Evolutionary conservation across 2,329 filamentous ascomycete species (phyloP).

Genomic region (Celoporthe dispersa): DNA sequence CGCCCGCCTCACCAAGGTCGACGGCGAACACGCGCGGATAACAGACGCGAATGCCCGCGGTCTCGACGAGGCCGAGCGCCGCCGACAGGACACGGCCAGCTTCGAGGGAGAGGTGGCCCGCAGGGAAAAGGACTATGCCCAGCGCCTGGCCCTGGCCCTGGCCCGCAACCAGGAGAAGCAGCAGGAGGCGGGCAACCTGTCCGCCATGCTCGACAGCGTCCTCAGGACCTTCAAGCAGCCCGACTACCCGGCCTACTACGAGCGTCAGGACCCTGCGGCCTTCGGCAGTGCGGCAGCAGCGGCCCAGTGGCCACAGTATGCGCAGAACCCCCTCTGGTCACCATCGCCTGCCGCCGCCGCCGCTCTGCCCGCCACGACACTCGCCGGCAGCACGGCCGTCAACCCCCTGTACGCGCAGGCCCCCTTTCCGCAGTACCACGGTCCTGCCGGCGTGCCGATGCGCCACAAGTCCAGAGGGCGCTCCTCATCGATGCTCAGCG

Average conservation of each 20-base stretch:
- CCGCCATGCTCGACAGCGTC: conserved; percentile 45
- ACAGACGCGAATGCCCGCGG: conserved; percentile 69
- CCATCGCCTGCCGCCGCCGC: conserved; percentile 22
- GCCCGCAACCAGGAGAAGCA: conserved; percentile 45
- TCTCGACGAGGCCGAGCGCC: conserved; percentile 65
- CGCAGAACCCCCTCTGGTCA: conserved; percentile 28
- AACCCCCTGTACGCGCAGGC: conserved; percentile 42
- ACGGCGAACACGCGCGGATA: conserved; percentile 73
- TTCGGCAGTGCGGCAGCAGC: conserved; percentile 21
- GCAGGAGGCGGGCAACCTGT: conserved; percentile 43
- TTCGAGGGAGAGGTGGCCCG: conserved; percentile 52
- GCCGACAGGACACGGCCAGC: conserved; percentile 53
- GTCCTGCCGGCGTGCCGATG: conserved; percentile 40
- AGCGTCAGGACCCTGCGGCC: conserved; percentile 35
- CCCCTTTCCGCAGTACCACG: conserved; percentile 40
- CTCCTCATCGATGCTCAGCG: conserved; percentile 70
- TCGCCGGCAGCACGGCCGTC: conserved; percentile 36
- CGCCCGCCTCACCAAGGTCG: conserved; percentile 71
- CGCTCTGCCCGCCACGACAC: conserved; percentile 21
- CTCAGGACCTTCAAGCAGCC: conserved; percentile 48
- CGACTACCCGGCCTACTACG: conserved; percentile 41
- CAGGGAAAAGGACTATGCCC: conserved; percentile 50
- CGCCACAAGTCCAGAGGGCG: conserved; percentile 55
- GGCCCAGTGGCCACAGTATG: conserved; percentile 29
- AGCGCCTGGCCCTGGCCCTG: conserved; percentile 44